These are phyloP conservation scores for Rhytidiadelphus loreus DNA, from an alignment of 225 moss, liverwort and hornwort genomes.

Conservation along the genomic window DNA sequence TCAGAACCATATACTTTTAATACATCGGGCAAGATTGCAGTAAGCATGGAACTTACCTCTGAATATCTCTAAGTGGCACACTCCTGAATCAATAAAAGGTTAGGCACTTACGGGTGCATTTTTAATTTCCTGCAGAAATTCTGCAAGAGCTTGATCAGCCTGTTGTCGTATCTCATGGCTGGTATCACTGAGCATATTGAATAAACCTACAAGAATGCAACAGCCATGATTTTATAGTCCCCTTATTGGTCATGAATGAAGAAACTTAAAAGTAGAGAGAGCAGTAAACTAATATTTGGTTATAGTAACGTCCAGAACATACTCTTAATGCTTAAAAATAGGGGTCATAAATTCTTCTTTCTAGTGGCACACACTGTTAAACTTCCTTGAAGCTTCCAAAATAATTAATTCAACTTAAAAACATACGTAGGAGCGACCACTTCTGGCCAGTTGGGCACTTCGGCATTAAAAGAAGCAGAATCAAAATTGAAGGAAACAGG, in stretches of 20 bases:
- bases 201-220: constrained; percentile 49
- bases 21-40: not conserved
- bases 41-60: not conserved
- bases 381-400: not conserved
- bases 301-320: not conserved
- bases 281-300: not conserved
- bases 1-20: not conserved
- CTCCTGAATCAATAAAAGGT: not conserved
- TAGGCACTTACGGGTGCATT: constrained; percentile 69
- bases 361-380: not conserved
- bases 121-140: constrained; percentile 94
- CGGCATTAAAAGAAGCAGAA: not conserved
- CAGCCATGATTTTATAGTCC: not conserved
- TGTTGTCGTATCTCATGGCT: constrained; percentile 96
- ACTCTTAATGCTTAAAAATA: not conserved
- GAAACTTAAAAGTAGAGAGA: not conserved
- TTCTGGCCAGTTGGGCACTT: not conserved
- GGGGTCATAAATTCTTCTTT: not conserved
- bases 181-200: constrained; percentile 95
- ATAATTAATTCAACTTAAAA: too few species aligned
- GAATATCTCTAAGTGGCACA: not conserved
- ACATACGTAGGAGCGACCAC: not conserved
- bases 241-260: not conserved
- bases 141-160: constrained; percentile 88
- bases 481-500: not conserved